Conservation (phyloP, 2,329 filamentous ascomycete genomes). For the Chaetomium olivaceum region DNA sequence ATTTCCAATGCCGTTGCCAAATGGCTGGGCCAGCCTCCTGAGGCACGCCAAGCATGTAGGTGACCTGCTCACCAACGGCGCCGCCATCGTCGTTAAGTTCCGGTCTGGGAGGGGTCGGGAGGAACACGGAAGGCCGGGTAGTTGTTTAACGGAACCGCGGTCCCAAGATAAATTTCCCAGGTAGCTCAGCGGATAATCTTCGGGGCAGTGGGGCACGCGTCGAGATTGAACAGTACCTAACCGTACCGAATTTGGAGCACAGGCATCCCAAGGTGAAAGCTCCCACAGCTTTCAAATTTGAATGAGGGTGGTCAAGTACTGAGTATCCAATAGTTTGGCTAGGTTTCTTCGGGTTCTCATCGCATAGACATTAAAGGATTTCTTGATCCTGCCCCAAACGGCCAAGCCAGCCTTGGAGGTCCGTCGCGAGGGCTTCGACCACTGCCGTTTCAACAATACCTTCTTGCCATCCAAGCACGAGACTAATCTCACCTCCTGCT, state of each 20-base stretch:
- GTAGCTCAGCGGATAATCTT: constrained; percentile 12
- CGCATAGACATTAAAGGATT: background rate
- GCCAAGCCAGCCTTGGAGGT: constrained; percentile 40
- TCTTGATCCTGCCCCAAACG: constrained; percentile 10
- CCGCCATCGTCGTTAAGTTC: constrained; percentile 28
- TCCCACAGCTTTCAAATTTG: background rate
- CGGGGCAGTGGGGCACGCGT: constrained; percentile 1
- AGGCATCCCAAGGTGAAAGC: background rate
- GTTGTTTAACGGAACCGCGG: background rate
- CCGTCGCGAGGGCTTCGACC: constrained; percentile 41
- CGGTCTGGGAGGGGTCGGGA: constrained; percentile 5
- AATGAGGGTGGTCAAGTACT: background rate
- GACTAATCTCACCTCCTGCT: constrained; percentile 41
- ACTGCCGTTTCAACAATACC: constrained; percentile 44
- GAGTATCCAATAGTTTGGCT: background rate
- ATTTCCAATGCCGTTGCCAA: constrained; percentile 22
- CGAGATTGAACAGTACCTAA: no score
- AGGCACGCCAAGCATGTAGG: constrained; percentile 35
- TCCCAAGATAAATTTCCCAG: background rate
- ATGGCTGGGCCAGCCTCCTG: constrained; percentile 31
- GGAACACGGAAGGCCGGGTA: background rate
- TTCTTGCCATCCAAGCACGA: constrained; percentile 53
- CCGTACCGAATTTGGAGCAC: background rate
- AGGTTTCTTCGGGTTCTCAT: background rate
- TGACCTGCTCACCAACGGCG: constrained; percentile 29